Percentiles rank a stretch among this genome's conserved stretches.
These are phyloP conservation scores for Taiwanofungus camphoratus DNA, from an alignment of 1,284 basidiomycete species.

Conservation along the genomic window DNA sequence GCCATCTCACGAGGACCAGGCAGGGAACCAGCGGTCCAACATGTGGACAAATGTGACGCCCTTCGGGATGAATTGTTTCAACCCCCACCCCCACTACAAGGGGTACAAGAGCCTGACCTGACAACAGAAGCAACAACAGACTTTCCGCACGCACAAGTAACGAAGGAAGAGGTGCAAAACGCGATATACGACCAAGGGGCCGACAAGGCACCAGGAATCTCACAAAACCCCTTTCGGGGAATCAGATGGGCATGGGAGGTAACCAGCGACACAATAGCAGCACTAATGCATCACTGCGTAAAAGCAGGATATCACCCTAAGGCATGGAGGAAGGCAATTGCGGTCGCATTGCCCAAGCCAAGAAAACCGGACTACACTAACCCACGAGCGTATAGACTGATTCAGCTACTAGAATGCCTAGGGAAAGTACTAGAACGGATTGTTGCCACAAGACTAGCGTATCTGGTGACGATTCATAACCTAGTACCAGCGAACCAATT, in stretches of 20 bases:
- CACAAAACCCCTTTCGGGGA: constrained; percentile 10
- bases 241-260: constrained; percentile 18
- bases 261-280: constrained; percentile 2
- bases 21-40: constrained; percentile 4
- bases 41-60: constrained; percentile 9
- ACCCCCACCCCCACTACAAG: constrained; percentile 11
- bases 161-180: constrained; percentile 7
- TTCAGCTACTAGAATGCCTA: constrained; percentile 17
- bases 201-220: constrained; percentile 17
- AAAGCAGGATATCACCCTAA: constrained; percentile 3
- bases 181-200: constrained; percentile 11
- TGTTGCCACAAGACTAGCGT: constrained; percentile 10
- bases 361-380: constrained; percentile 8
- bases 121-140: not conserved
- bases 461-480: constrained; percentile 2
- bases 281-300: constrained; percentile 3
- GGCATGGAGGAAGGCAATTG: constrained; percentile 1
- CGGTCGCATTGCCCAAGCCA: constrained; percentile 1
- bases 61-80: constrained; percentile 10
- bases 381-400: constrained; percentile 17
- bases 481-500: constrained; percentile 18
- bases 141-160: constrained; percentile 6
- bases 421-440: constrained; percentile 18
- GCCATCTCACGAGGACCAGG: constrained; percentile 3
- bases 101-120: constrained; percentile 5